These are phyloP conservation scores for Calycina marina DNA, from an alignment of 2,329 filamentous ascomycete genomes.

Conservation along the genomic window DNA sequence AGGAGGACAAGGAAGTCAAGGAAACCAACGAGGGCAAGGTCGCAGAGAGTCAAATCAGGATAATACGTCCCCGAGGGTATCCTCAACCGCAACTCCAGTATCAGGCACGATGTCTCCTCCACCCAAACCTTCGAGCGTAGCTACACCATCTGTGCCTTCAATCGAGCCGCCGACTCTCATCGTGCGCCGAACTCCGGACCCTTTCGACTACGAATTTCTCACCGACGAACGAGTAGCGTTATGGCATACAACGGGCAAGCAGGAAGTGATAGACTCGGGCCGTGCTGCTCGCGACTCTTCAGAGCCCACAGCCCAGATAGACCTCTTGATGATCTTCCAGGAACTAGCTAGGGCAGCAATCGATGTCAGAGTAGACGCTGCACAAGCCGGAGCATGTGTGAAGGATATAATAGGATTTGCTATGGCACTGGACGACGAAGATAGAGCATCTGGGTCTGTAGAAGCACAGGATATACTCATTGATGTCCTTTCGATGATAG, in stretches of 20 bases:
- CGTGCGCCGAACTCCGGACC: constrained; percentile 16
- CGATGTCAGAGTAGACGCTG: constrained; percentile 49
- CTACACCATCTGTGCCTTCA: constrained; percentile 17
- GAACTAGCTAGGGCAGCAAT: constrained; percentile 69
- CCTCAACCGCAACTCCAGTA: constrained; percentile 18
- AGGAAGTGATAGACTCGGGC: constrained; percentile 51
- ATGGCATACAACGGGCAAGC: constrained; percentile 56
- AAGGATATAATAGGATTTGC: constrained; percentile 56
- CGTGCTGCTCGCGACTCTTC: constrained; percentile 49
- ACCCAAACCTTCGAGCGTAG: constrained; percentile 17
- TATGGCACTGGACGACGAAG: constrained; percentile 28
- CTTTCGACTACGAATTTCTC: constrained; percentile 61
- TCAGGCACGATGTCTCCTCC: constrained; percentile 23
- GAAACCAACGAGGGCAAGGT: constrained; percentile 16
- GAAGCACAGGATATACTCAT: constrained; percentile 61
- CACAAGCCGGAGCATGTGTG: constrained; percentile 56
- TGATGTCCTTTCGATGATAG: constrained; percentile 67
- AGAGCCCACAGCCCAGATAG: constrained; percentile 44
- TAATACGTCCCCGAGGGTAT: constrained; percentile 18
- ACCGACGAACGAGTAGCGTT: constrained; percentile 51
- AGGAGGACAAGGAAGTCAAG: constrained; percentile 26
- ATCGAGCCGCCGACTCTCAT: constrained; percentile 15
- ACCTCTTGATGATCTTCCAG: constrained; percentile 62
- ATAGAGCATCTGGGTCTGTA: constrained; percentile 36
- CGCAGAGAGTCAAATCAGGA: constrained; percentile 19